Percentiles rank a stretch among this genome's conserved stretches.
These are phyloP conservation scores for Peronospora farinosa DNA, from an alignment of 352 stramenopile species.

Conservation along the genomic window DNA sequence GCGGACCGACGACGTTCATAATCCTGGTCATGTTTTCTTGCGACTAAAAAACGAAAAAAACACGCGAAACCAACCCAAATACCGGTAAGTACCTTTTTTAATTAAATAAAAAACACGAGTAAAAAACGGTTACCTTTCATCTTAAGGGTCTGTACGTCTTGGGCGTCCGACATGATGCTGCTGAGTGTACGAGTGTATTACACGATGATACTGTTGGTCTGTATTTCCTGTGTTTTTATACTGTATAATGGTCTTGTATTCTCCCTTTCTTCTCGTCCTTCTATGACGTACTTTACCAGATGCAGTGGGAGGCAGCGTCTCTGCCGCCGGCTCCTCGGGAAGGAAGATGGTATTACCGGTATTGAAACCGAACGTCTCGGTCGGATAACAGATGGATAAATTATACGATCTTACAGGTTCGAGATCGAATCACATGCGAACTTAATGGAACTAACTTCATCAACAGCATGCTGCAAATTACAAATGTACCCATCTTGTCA, in stretches of 20 bases:
- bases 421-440: too few species aligned
- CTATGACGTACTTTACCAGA: slow-evolving; percentile 6
- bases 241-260: too few species aligned
- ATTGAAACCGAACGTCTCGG: too few species aligned
- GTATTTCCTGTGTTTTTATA: neutral
- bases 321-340: slow-evolving; percentile 20
- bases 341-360: slow-evolving; percentile 1
- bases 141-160: slow-evolving; percentile 51
- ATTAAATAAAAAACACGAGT: neutral
- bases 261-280: neutral
- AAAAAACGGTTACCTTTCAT: slow-evolving; percentile 34
- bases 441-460: too few species aligned
- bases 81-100: neutral
- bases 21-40: slow-evolving; percentile 64
- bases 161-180: slow-evolving; percentile 29
- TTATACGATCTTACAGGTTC: neutral
- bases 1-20: slow-evolving; percentile 49
- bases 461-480: too few species aligned
- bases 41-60: slow-evolving; percentile 17
- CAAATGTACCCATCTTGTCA: neutral
- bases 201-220: neutral
- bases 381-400: too few species aligned
- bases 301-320: slow-evolving; percentile 16
- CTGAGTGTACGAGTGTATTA: neutral
- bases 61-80: neutral